Evolutionary conservation across 1,284 basidiomycete genomes (phyloP), one percentile per base, ranked within the genome.

Genomic region (Ganoderma lucidum): DNA sequence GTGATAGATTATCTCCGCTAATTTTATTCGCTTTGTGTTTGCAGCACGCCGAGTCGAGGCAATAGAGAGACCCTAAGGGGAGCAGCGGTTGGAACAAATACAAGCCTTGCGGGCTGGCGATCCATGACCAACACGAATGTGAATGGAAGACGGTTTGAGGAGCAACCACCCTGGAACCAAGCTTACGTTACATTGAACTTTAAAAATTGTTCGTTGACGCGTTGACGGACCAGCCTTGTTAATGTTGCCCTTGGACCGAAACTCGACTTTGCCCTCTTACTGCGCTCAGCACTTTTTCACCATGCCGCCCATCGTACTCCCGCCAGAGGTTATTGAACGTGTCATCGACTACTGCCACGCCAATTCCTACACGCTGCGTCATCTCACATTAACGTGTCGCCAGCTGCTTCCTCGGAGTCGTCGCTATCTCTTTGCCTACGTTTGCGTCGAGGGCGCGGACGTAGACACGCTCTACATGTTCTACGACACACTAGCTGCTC

Each of bases 1-100:
- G 55, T 60, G 48, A 48, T 59, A 41, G 60, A 42, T 51, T 32
- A 41, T 45, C 56, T 37, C 62, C 51, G 32, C 55, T 73, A 73
- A 73, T 73, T 15, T 73, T 73, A 73, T 73, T 71, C 23, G 65
- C 53, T 70, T 41, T 55, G 35, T 35, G 59, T 12, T 32, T 32
- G 28, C 53, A 56, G 32, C 23, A 12, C 30, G 15, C 2, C 30
- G 30, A 28, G 48, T 51, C 53, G 30, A 56, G 14, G 53, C 14
- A 48, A 48, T 48, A 10, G 8, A 15, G 45, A n/a, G 48, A 51
- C 8, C 10, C 14, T n/a, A 10, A 28, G 12, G 23, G 9, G 23
- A 12, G 23, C 23, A 28, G 23, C 45, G n/a, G 23, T 6, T 51
- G 48, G n/a, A 51, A 12, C 23, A 28, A 28, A 9, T 9, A n/a